Conservation (phyloP, 2,329 filamentous ascomycete genomes). For the Colletotrichum caudatum region DNA sequence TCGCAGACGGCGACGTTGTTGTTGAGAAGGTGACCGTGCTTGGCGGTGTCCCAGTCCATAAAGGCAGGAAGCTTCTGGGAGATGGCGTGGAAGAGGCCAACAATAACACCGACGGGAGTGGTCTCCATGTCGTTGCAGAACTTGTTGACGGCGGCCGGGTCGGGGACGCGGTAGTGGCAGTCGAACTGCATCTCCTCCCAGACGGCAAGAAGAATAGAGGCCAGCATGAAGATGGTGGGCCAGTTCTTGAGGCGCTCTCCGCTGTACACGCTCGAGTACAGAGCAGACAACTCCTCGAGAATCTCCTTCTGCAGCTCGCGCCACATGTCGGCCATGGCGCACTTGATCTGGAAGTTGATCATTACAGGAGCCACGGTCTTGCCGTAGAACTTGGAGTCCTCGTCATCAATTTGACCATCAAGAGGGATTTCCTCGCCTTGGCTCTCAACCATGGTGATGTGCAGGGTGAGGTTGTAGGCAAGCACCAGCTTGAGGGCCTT, state of each 20-base stretch:
- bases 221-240: constrained; percentile 98
- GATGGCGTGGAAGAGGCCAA: constrained; percentile 96
- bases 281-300: constrained; percentile 87
- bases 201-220: constrained; percentile 89
- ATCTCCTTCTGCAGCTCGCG: constrained; percentile 97
- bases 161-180: constrained; percentile 93
- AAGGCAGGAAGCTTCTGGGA: constrained; percentile 95
- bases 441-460: constrained; percentile 94
- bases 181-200: constrained; percentile 99
- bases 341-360: constrained; percentile 99
- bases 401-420: constrained; percentile 86
- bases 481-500: constrained; percentile 96
- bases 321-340: constrained; percentile 97
- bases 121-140: constrained; percentile 98
- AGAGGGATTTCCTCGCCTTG: constrained; percentile 82
- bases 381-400: constrained; percentile 87
- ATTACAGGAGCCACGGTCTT: constrained; percentile 95
- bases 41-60: constrained; percentile 91
- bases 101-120: constrained; percentile 94
- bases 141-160: constrained; percentile 86
- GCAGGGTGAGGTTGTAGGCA: constrained; percentile 94
- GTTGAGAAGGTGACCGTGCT: constrained; percentile 90
- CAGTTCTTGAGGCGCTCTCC: constrained; percentile 98
- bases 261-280: constrained; percentile 98
- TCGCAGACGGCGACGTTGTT: constrained; percentile 94